phyloP scores from a whole-genome alignment of 441 rosid species.

The Aleurites moluccanus region DNA sequence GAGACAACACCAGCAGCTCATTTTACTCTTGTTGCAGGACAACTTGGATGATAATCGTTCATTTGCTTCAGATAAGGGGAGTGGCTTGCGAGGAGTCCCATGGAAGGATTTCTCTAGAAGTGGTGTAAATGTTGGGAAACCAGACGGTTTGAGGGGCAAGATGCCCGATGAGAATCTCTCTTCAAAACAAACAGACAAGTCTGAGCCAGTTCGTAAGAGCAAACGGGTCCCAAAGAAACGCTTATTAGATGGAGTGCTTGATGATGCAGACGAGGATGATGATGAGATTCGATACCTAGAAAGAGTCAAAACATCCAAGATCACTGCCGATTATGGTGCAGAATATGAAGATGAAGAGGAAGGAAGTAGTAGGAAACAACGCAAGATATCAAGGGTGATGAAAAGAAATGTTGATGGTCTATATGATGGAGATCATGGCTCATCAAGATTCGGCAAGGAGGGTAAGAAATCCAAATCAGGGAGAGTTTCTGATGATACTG shows the following conservation, averaged over 20 bases:
- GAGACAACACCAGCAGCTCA: slow-evolving; percentile 6
- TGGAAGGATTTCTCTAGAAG: slow-evolving; percentile 67
- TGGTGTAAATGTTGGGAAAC: slow-evolving; percentile 48
- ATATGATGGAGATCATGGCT: slow-evolving; percentile 36
- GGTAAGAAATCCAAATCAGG: slow-evolving; percentile 49
- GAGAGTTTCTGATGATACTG: slow-evolving; percentile 49
- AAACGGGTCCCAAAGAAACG: slow-evolving; percentile 74
- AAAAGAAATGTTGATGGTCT: slow-evolving; percentile 45
- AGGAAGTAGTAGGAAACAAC: slow-evolving; percentile 56
- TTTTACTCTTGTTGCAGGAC: slow-evolving; percentile 43
- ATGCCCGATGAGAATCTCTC: slow-evolving; percentile 32
- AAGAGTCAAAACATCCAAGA: slow-evolving; percentile 56
- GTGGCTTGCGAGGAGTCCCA: slow-evolving; percentile 57
- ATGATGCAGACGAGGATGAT: slow-evolving; percentile 58
- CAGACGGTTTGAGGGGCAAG: slow-evolving; percentile 28
- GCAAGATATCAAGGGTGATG: slow-evolving; percentile 57
- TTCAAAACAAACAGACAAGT: slow-evolving; percentile 49
- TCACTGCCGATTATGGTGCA: slow-evolving; percentile 27
- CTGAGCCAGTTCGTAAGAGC: slow-evolving; percentile 67
- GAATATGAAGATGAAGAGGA: slow-evolving; percentile 39
- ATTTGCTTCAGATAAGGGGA: slow-evolving; percentile 53
- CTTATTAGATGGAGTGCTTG: slow-evolving; percentile 57
- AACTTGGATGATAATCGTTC: slow-evolving; percentile 48
- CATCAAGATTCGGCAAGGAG: slow-evolving; percentile 47
- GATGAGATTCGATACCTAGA: slow-evolving; percentile 81